Percentiles rank a stretch among this genome's conserved stretches.
Evolutionary conservation across 1,139 yeast genomes (phyloP).

Genomic region (Yamadazyma diospyri): DNA sequence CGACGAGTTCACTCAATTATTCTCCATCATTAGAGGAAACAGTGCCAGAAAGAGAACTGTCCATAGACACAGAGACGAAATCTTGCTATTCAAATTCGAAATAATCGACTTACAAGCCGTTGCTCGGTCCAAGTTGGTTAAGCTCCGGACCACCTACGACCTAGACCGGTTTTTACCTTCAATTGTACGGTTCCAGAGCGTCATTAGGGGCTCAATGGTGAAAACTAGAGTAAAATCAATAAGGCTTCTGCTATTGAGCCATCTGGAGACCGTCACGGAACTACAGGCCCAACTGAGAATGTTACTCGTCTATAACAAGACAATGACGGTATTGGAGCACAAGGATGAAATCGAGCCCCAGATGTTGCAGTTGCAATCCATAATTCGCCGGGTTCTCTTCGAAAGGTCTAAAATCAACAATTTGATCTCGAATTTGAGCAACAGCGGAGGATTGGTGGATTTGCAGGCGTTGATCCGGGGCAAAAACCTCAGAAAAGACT

Average conservation of each 20-base stretch:
- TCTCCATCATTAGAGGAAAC: slow-evolving; percentile 42
- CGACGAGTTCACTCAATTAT: slow-evolving; percentile 38
- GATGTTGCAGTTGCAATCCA: slow-evolving; percentile 30
- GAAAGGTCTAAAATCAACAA: slow-evolving; percentile 18
- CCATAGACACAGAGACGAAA: slow-evolving; percentile 38
- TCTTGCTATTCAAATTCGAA: slow-evolving; percentile 24
- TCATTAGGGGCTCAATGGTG: slow-evolving; percentile 24
- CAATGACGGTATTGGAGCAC: slow-evolving; percentile 22
- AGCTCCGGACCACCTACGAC: slow-evolving; percentile 14
- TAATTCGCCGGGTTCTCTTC: slow-evolving; percentile 27
- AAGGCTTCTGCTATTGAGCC: slow-evolving; percentile 10
- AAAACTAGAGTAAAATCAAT: slow-evolving; percentile 14
- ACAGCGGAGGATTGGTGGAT: slow-evolving; percentile 18
- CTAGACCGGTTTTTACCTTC: slow-evolving; percentile 11
- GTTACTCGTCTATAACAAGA: slow-evolving; percentile 20
- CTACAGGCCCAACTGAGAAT: slow-evolving; percentile 32
- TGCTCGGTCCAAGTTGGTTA: slow-evolving; percentile 25
- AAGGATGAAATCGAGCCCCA: slow-evolving; percentile 22
- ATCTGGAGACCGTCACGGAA: slow-evolving; percentile 13
- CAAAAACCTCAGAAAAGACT: slow-evolving; percentile 20
- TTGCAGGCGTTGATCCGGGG: slow-evolving; percentile 39
- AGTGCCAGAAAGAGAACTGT: slow-evolving; percentile 30
- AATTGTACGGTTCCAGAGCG: slow-evolving; percentile 22
- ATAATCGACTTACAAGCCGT: slow-evolving; percentile 37
- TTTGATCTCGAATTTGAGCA: slow-evolving; percentile 11